A percentile compares a stretch with the other conserved stretches of the same genome.
Conservation (phyloP, 177 flowering plant genomes). For the Vitis hybrid region DNA sequence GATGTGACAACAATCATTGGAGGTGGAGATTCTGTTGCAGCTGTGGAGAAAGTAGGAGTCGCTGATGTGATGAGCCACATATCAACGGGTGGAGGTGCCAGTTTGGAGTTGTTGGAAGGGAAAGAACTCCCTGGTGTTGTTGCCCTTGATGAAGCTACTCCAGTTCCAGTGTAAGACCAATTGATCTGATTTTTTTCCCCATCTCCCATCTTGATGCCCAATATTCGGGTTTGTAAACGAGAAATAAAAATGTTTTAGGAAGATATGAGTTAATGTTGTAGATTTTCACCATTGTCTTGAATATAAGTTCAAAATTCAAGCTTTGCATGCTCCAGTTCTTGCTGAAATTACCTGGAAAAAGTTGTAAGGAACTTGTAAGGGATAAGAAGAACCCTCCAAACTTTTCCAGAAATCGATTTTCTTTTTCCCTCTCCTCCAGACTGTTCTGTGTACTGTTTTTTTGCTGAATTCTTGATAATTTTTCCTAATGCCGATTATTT, state of each 20-base stretch:
- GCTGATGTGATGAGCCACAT: slow-evolving; percentile 71
- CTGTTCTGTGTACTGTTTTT: neutral
- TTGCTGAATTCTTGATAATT: neutral
- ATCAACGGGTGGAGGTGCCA: slow-evolving; percentile 74
- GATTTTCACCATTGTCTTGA: slow-evolving; percentile 6
- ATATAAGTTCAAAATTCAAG: slow-evolving; percentile 1
- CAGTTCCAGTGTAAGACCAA: slow-evolving; percentile 37
- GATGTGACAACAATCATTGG: slow-evolving; percentile 72
- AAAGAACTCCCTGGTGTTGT: slow-evolving; percentile 65
- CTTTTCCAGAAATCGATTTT: neutral
- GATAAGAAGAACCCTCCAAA: neutral
- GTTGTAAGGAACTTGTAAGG: slow-evolving; percentile 8
- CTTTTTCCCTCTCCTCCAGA: neutral
- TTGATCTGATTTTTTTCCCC: slow-evolving; percentile 4
- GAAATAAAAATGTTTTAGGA: slow-evolving; percentile 13
- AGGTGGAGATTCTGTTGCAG: slow-evolving; percentile 72
- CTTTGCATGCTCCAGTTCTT: neutral
- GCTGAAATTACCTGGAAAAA: neutral
- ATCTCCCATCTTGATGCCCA: neutral
- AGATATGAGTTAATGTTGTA: slow-evolving; percentile 24
- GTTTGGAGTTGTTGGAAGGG: slow-evolving; percentile 69
- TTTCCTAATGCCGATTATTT: neutral
- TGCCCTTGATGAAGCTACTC: slow-evolving; percentile 56
- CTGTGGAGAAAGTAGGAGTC: slow-evolving; percentile 67
- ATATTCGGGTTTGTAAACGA: slow-evolving; percentile 11